A percentile compares a stretch with the other conserved stretches of the same genome.
Conservation (phyloP, 169 alveolate species). For the Plasmodium vivax region DNA sequence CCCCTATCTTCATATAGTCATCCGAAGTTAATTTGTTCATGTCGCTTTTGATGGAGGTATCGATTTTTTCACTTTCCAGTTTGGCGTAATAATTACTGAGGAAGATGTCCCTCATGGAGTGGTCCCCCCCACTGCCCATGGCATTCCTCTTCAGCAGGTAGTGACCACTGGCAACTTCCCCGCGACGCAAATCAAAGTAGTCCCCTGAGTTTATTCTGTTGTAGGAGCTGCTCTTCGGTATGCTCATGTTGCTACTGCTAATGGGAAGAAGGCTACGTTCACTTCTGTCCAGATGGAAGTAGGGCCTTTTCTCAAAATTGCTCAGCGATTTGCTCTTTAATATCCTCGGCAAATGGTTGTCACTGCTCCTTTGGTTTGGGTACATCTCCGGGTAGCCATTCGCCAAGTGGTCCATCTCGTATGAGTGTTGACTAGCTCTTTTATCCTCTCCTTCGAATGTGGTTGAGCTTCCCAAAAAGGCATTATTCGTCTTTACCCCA, state of each 20-base stretch:
- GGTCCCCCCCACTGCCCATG: background rate
- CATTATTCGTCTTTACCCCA: background rate
- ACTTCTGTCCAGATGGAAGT: background rate
- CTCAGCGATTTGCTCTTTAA: background rate
- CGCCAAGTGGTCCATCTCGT: background rate
- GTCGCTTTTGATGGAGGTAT: background rate
- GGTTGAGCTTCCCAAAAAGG: background rate
- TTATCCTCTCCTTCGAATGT: background rate
- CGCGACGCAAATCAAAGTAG: background rate
- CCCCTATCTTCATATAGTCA: conserved; percentile 8
- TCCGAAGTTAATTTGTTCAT: conserved; percentile 9
- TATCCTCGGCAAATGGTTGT: background rate
- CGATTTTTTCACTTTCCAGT: conserved; percentile 22
- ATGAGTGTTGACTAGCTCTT: background rate
- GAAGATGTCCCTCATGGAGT: background rate
- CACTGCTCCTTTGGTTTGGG: background rate
- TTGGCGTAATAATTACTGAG: conserved; percentile 17
- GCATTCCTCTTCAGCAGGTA: background rate
- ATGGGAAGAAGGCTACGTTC: background rate
- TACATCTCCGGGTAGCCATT: background rate
- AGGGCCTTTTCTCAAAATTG: background rate
- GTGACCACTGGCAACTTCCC: background rate
- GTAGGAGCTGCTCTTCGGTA: background rate
- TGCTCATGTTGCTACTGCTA: background rate
- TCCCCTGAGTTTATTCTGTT: background rate